Evolutionary conservation across 345 rosid genomes (phyloP), one percentile per base, ranked within the genome.

Genomic region (Boechera stricta): DNA sequence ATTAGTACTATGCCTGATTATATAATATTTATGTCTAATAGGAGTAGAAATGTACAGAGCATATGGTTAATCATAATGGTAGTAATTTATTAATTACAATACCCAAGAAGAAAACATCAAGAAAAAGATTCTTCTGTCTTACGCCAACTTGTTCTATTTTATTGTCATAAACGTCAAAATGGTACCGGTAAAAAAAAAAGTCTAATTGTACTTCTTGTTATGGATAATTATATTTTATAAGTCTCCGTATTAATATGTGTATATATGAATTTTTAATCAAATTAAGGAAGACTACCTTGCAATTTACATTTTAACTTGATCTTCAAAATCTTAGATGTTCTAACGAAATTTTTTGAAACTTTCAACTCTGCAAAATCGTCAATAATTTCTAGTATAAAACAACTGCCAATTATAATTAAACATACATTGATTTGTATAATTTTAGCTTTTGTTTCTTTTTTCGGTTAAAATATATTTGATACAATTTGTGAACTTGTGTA

Each of bases 71-170:
- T 38, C 59, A 64, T 71, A 77, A 70, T 77, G 61, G 42, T 71
- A 57, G 72, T 77, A 71, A 71, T 71, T 71, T 64, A 77, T 71
- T 64, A 49, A 39, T 77, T 77, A 77, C 81, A 57, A 71, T 71
- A 77, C 53, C 81, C 77, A 77, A 77, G 81, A 44, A 71, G 81
- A 77, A 77, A 71, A 77, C 81, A 77, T 77, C 81, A 77, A 77
- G 77, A 66, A 71, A 77, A 77, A 77, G 81, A 77, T 77, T 77
- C 81, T 66, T 71, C 72, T 64, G 77, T 64, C 81, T 77, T 77
- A 64, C 72, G 56, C 68, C 81, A 71, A 71, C 81, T 71, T 77
- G 77, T 64, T 56, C 47, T 77, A 64, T 64, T 64, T 57, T 56
- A 71, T 48, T 64, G 35, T 32, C 67, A 64, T 64, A 71, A 71